Percentiles rank a stretch among this genome's conserved stretches.
These are phyloP conservation scores for Phlebiopsis gigantea DNA, from an alignment of 768 basidiomycete genomes.

Conservation along the genomic window DNA sequence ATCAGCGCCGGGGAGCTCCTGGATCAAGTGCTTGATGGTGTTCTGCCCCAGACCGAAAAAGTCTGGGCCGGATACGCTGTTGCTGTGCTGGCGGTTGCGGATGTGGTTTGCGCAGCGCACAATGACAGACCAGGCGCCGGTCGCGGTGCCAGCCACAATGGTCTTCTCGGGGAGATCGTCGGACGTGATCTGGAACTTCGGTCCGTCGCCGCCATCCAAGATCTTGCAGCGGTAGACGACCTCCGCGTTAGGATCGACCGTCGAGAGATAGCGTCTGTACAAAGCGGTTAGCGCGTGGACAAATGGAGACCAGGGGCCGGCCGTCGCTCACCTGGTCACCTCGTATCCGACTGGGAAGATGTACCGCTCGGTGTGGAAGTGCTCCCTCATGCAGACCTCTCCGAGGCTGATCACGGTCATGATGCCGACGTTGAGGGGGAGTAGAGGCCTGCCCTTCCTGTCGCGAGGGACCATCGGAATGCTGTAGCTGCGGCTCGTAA, in stretches of 20 bases:
- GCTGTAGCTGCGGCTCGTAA: conserved; percentile 69
- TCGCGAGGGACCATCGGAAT: conserved; percentile 80
- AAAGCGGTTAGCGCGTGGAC: neutral
- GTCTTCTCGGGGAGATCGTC: conserved; percentile 66
- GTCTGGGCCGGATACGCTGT: conserved; percentile 84
- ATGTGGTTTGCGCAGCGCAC: conserved; percentile 80
- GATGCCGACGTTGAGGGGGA: conserved; percentile 81
- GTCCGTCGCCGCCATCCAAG: conserved; percentile 78
- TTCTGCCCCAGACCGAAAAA: conserved; percentile 86
- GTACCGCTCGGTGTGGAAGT: conserved; percentile 84
- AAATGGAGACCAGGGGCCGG: neutral
- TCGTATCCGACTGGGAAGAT: conserved; percentile 54
- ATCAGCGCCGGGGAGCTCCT: conserved; percentile 72
- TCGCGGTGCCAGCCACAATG: conserved; percentile 81
- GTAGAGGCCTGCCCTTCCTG: conserved; percentile 59
- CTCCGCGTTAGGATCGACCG: conserved; percentile 57
- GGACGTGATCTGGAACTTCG: conserved; percentile 80
- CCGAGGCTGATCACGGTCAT: conserved; percentile 79
- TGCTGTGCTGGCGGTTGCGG: conserved; percentile 76
- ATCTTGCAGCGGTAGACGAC: conserved; percentile 82
- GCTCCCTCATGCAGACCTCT: conserved; percentile 73
- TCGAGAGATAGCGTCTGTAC: conserved; percentile 72
- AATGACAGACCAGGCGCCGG: conserved; percentile 81
- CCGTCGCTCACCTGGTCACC: neutral
- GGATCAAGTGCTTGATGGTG: conserved; percentile 87